phyloP scores from a whole-genome alignment of 345 rosid genomes.

The Mercurialis annua region DNA sequence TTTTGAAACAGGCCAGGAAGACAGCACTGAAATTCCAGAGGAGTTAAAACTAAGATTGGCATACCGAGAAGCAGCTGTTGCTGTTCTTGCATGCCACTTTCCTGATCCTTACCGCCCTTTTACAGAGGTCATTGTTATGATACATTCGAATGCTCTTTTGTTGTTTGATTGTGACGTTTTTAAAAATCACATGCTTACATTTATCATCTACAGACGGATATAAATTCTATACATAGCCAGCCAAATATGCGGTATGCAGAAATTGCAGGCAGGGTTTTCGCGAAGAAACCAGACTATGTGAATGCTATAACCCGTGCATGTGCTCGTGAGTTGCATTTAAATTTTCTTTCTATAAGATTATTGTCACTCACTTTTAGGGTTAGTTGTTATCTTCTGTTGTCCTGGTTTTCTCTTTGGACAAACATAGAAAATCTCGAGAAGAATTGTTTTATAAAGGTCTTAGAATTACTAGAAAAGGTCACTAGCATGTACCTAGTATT shows the following conservation, averaged over 20 bases:
- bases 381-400: neutral
- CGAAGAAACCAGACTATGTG: slow-evolving; percentile 74
- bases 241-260: slow-evolving; percentile 73
- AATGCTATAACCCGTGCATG: slow-evolving; percentile 76
- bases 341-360: neutral
- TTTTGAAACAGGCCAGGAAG: slow-evolving; percentile 95
- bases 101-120: slow-evolving; percentile 77
- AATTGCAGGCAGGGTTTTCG: slow-evolving; percentile 60
- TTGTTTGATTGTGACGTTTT: slow-evolving; percentile 18
- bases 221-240: slow-evolving; percentile 65
- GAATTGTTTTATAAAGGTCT: neutral
- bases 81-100: slow-evolving; percentile 82
- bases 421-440: too few relatives aligned
- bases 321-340: slow-evolving; percentile 65
- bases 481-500: neutral
- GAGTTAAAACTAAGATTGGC: slow-evolving; percentile 84
- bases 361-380: neutral
- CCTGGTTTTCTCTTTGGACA: neutral
- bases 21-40: slow-evolving; percentile 74
- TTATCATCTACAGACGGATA: slow-evolving; percentile 63
- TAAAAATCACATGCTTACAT: slow-evolving; percentile 16
- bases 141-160: neutral
- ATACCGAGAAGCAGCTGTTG: slow-evolving; percentile 93
- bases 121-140: slow-evolving; percentile 44
- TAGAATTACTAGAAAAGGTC: neutral